Base-by-base conservation (phyloP, 2,329 filamentous ascomycete species). In the Venturia asperata region DNA sequence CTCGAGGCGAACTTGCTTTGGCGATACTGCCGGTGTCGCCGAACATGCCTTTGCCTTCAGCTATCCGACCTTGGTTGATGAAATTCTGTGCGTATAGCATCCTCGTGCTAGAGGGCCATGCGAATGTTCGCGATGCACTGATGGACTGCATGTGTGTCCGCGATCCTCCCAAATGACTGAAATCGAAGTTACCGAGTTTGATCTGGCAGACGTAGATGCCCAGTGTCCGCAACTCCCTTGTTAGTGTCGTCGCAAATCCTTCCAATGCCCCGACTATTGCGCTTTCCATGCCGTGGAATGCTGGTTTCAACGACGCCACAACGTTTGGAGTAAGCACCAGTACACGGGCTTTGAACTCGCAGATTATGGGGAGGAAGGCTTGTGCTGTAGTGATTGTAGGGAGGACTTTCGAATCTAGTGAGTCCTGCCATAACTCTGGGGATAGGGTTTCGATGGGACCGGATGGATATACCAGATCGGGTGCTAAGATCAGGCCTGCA, bases 181-280 rank as follows among this genome's bases (percentile, higher is more conserved):
- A 87, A 76, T 97, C 93, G 74, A 99, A 91, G 27, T 91, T 92
- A 66, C 94, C 94, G 1, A 97, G 86, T 76, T 93, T 91, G 74
- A 99, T 83, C 73, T 97, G 91, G 1, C 89, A 89, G 24, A 97
- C 89, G 47, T 88, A 85, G 64, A 97, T 88, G 63, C 83, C 84
- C 43, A 94, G 81, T 4, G 90, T 86, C 4, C 83, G 82, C 49
- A 97, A 83, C 79, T 97, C 94, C 64, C 87, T 86, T 17, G 89
- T 83, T 13, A 97, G 82, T 0, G 91, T 90, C 62, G 89, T 84
- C 37, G 90, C 89, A 74, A 96, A 96, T 34, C 91, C 90, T 15
- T 90, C 87, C n/a, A 97, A 83, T 4, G 91, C 93, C 24, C 89
- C 88, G 69, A 89, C 89, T n/a, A 94, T 85, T 3, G 90, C 88